These are phyloP conservation scores for Alternaria rosae DNA, from an alignment of 2,329 filamentous ascomycete genomes.

Conservation along the genomic window DNA sequence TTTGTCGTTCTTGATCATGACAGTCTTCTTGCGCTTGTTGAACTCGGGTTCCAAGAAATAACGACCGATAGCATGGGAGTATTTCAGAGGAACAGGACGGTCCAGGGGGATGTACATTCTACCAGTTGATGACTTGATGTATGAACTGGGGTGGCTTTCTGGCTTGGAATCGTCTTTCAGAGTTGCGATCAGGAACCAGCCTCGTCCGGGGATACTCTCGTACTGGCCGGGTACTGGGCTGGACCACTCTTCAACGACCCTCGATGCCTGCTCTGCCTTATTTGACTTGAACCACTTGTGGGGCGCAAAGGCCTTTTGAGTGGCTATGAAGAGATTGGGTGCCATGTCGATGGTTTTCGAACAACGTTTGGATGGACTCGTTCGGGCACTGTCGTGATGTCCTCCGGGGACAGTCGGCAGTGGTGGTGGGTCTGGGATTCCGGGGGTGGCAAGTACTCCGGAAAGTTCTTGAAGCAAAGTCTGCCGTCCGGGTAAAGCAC, in stretches of 20 bases:
- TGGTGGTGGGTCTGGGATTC: slow-evolving; percentile 9
- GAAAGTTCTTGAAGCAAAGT: background rate
- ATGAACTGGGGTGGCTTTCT: slow-evolving; percentile 30
- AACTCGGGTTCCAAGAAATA: slow-evolving; percentile 59
- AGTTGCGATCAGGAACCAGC: slow-evolving; percentile 58
- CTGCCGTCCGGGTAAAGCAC: background rate
- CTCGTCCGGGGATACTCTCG: slow-evolving; percentile 58
- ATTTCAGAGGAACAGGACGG: slow-evolving; percentile 51
- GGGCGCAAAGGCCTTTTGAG: slow-evolving; percentile 58
- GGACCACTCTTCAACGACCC: slow-evolving; percentile 57
- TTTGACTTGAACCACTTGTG: slow-evolving; percentile 58
- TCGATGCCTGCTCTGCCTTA: slow-evolving; percentile 49
- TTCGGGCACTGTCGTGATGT: slow-evolving; percentile 10
- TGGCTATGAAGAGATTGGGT: slow-evolving; percentile 59
- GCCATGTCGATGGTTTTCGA: slow-evolving; percentile 50
- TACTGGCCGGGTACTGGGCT: slow-evolving; percentile 59
- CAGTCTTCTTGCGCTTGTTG: slow-evolving; percentile 55
- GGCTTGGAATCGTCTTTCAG: slow-evolving; percentile 41
- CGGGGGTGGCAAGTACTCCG: slow-evolving; percentile 10
- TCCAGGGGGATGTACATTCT: slow-evolving; percentile 38
- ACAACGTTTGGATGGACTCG: background rate
- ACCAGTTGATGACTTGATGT: slow-evolving; percentile 11
- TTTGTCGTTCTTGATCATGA: slow-evolving; percentile 50
- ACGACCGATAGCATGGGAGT: slow-evolving; percentile 59
- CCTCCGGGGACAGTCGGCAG: slow-evolving; percentile 11